phyloP scores from a whole-genome alignment of 2,329 filamentous ascomycete species.

The Ascosphaera pollenicola region DNA sequence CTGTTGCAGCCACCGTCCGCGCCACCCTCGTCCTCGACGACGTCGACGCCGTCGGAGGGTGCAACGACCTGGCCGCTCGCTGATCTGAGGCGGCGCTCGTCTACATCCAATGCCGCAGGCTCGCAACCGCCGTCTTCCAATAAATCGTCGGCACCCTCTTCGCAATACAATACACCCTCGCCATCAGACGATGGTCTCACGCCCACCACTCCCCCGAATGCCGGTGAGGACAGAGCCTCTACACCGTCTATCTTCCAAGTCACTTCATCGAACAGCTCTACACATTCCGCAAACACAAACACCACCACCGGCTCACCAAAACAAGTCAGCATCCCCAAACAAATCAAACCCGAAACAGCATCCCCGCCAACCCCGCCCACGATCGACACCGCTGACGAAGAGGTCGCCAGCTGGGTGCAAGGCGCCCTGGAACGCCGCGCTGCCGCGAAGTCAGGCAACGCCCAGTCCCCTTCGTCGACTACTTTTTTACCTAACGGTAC shows the following conservation, averaged over 20 bases:
- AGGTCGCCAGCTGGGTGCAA: slow-evolving; percentile 73
- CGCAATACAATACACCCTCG: too few species aligned
- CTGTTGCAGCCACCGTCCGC: slow-evolving; percentile 59
- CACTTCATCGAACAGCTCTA: slow-evolving; percentile 5
- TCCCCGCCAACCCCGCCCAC: slow-evolving; percentile 11
- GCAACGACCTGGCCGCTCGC: too few species aligned
- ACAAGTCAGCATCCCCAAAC: slow-evolving; percentile 9
- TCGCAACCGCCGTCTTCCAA: too few species aligned
- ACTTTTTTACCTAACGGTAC: not conserved
- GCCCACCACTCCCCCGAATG: too few species aligned
- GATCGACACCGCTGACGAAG: slow-evolving; percentile 41
- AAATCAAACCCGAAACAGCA: slow-evolving; percentile 1
- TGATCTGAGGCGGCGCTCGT: too few species aligned
- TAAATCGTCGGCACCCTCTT: too few species aligned
- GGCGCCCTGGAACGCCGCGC: slow-evolving; percentile 42
- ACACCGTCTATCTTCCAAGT: not conserved
- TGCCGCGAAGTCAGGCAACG: not conserved
- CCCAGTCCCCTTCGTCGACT: not conserved
- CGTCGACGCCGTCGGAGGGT: too few species aligned
- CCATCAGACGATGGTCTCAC: too few species aligned
- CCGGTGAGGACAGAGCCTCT: too few species aligned
- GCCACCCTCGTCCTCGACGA: slow-evolving; percentile 22
- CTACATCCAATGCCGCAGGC: too few species aligned
- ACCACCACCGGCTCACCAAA: slow-evolving; percentile 13
- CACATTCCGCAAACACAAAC: slow-evolving; percentile 13